Conservation (phyloP, 768 basidiomycete genomes). For the Leccinellum rugosiceps region DNA sequence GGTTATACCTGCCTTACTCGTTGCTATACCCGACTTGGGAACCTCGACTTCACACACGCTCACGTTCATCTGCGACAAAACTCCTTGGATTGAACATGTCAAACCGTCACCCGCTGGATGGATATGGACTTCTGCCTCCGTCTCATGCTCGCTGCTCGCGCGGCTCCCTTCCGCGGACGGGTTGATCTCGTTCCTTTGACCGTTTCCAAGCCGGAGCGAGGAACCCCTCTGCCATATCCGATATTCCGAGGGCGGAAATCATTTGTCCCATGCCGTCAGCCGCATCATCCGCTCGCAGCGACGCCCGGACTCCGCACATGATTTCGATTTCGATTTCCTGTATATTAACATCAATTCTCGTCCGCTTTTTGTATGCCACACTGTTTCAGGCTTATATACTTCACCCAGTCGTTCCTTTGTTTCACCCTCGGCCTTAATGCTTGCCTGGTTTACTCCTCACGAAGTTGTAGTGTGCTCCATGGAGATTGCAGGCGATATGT, state of each 20-base stretch:
- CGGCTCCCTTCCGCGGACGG: constrained; percentile 25
- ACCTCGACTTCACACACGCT: constrained; percentile 17
- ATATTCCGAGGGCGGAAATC: constrained; percentile 3
- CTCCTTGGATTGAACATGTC: constrained; percentile 14
- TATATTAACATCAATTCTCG: neutral
- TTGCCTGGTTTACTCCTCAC: neutral
- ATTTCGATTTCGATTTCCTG: too few species aligned
- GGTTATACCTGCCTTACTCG: constrained; percentile 14
- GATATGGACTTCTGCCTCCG: neutral
- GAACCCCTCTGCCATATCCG: constrained; percentile 8
- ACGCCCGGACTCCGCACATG: neutral
- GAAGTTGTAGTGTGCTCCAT: neutral
- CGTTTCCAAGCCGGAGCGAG: constrained; percentile 16
- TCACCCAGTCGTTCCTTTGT: neutral
- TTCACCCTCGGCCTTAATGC: neutral
- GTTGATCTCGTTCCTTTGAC: constrained; percentile 15
- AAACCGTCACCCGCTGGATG: constrained; percentile 4
- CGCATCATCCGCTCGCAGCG: neutral
- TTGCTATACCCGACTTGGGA: constrained; percentile 23
- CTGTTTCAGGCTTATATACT: constrained; percentile 2
- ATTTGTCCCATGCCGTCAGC: constrained; percentile 7
- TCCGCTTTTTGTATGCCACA: neutral
- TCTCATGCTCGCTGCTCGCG: constrained; percentile 1
- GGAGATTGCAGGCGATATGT: constrained; percentile 1
- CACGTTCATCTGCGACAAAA: constrained; percentile 19